A percentile compares a stretch with the other conserved stretches of the same genome.
These are phyloP conservation scores for Phytophthora constricta DNA, from an alignment of 352 stramenopile genomes.

Conservation along the genomic window DNA sequence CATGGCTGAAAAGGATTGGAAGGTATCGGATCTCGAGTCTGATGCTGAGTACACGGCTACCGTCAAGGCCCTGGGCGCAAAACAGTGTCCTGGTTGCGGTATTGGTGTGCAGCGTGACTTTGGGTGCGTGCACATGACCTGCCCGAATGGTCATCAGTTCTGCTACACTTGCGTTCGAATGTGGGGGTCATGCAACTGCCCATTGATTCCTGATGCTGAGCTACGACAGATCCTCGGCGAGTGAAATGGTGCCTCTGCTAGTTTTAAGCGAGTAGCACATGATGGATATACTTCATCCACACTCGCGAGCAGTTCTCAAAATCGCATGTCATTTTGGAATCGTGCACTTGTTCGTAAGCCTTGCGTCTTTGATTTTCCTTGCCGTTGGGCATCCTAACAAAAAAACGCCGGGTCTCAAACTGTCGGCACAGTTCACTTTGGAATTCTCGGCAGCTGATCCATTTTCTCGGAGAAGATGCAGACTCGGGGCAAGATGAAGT, in stretches of 20 bases:
- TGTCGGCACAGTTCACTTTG: slow-evolving; percentile 11
- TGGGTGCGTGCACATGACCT: slow-evolving; percentile 84
- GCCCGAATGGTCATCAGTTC: slow-evolving; percentile 76
- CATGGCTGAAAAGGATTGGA: slow-evolving; percentile 63
- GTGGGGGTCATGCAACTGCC: slow-evolving; percentile 66
- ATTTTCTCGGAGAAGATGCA: slow-evolving; percentile 9
- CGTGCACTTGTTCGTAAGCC: neutral
- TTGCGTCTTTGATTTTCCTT: neutral
- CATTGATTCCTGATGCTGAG: slow-evolving; percentile 65
- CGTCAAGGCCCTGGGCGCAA: slow-evolving; percentile 53
- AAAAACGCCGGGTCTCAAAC: slow-evolving; percentile 4
- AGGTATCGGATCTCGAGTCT: slow-evolving; percentile 58
- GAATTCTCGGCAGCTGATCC: slow-evolving; percentile 6
- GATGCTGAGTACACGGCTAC: slow-evolving; percentile 66
- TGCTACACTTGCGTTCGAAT: slow-evolving; percentile 69
- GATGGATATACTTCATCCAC: neutral
- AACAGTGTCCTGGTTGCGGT: slow-evolving; percentile 79
- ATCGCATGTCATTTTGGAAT: neutral
- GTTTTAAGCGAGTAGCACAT: neutral
- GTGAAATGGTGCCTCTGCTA: neutral
- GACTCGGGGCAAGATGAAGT: neutral
- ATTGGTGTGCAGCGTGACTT: slow-evolving; percentile 75
- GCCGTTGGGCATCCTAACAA: neutral
- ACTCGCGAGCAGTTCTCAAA: neutral
- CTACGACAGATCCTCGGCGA: slow-evolving; percentile 60